Evolutionary conservation across 2,329 filamentous ascomycete species (phyloP), one percentile per base, ranked within the genome.

Genomic region (Iodosphaeria phyllophila): DNA sequence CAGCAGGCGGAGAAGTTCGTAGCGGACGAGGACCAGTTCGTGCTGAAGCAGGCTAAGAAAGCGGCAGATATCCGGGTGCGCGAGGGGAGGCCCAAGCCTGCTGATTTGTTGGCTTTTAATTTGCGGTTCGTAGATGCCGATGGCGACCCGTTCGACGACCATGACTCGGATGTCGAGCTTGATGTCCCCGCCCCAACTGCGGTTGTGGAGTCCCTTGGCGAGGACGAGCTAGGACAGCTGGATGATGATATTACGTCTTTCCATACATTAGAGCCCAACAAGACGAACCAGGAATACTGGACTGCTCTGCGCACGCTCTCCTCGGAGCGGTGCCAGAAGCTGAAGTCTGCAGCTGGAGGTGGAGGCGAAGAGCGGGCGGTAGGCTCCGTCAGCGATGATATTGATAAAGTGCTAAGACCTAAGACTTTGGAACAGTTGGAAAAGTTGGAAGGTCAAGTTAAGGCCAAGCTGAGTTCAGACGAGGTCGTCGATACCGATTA

Each of bases 401-500:
- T 98, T 31, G 84, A 95, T 48, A 74, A 72, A 41, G 70, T 98
- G 17, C 59, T 98, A 8, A 65, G 68, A 4, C 80, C 83, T 6
- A 98, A 98, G 53, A 69, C 73, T 10, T 72, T 80, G 39, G 74
- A 82, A 39, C 79, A 95, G 47, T 59, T 98, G n/a, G 75, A 84
- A 43, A 66, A 66, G 11, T 58, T 98, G 24, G 86, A 98, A 50
- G 67, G 60, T 34, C 84, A 95, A 52, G 89, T 98, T 47, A 72
- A 71, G 44, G 58, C 62, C 10, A 98, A 98, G 54, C 56, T 98
- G 23, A 64, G 73, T 26, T 91, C 82, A 6, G 74, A 92, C 43
- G 84, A 93, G 42, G 74, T 79, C 19, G 86, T 98, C 35, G 89
- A 98, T 48, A 82, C 78, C 3, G 89, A 98, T 50, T 98, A 95